Evolutionary conservation across 202 grass and related monocot genomes (phyloP), one percentile per base, ranked within the genome.

Genomic region (Panicum virgatum): DNA sequence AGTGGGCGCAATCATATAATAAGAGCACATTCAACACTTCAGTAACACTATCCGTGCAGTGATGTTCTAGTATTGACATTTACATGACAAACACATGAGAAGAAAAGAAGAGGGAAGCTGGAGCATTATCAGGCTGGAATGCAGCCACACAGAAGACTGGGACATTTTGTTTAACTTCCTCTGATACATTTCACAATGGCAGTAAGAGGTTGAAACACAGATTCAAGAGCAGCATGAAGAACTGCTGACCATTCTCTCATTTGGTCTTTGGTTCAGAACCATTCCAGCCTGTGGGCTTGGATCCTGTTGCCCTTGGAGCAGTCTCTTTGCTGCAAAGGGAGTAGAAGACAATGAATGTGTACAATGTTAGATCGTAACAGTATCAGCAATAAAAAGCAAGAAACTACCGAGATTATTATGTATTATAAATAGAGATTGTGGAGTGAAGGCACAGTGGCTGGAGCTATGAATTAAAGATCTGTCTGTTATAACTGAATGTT

Each of bases 201-300:
- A n/a, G n/a, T n/a, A n/a, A n/a, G n/a, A n/a, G 36, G 66, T 51
- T n/a, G 42, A 71, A 45, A 47, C 22, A 69, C 36, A 6, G 53
- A 44, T 86, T 88, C 87, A 94, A 79, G 94, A 92, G 88, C 94
- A 97, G 88, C 94, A 97, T 18, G 92, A 91, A 62, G 92, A 64
- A 76, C 75, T 46, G 69, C 85, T 94, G 67, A 90, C 92, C 59
- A 90, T 61, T 86, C 94, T 97, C 80, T 92, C 88, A 18, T 81
- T 72, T 60, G 88, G 83, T 84, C 88, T 82, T 76, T 94, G 86
- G 69, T 70, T 88, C 37, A 94, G 81, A 62, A 89, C 72, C 95
- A 97, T 93, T 71, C 92, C 92, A 39, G 87, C 84, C 81, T 88
- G 89, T 16, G 93, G 96, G 66, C 91, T 99, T 87, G 94, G 96